Conservation (phyloP, 1,139 yeast species). For the Yamadazyma sp. region DNA sequence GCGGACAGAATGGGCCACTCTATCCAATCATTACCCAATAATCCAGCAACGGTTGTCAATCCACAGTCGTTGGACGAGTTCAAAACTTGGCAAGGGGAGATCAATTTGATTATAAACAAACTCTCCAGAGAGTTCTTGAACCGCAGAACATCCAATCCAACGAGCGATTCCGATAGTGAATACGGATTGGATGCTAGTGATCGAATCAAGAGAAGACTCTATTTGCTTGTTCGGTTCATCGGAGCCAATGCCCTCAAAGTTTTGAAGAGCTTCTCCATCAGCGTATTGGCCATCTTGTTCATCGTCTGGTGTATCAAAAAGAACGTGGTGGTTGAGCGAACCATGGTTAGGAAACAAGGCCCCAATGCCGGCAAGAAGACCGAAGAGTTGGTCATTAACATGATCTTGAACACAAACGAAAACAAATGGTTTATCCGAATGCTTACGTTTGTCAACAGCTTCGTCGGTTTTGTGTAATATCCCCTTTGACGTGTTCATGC, state of each 20-base stretch:
- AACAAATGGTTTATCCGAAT: constrained; percentile 49
- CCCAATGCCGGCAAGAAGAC: constrained; percentile 22
- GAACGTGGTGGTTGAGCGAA: constrained; percentile 41
- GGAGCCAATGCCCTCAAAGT: constrained; percentile 31
- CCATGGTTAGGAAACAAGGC: constrained; percentile 36
- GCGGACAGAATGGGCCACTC: constrained; percentile 8
- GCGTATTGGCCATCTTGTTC: constrained; percentile 39
- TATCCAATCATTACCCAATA: constrained; percentile 14
- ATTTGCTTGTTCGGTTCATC: constrained; percentile 25
- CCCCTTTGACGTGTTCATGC: neutral
- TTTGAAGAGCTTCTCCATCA: constrained; percentile 38
- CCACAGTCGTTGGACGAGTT: constrained; percentile 33
- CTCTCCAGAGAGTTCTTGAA: constrained; percentile 37
- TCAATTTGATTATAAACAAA: constrained; percentile 40
- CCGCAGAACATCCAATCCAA: constrained; percentile 4
- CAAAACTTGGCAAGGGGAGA: constrained; percentile 47
- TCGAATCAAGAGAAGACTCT: constrained; percentile 23
- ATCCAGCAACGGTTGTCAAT: constrained; percentile 5
- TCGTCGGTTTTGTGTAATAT: constrained; percentile 45
- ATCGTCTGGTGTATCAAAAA: constrained; percentile 46
- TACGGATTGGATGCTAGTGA: constrained; percentile 23
- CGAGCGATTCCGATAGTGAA: constrained; percentile 18
- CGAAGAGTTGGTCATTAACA: constrained; percentile 45
- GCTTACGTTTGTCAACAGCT: constrained; percentile 37
- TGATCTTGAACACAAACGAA: constrained; percentile 45